Conservation (phyloP, 768 basidiomycete species). For the Pleurotus citrinopileatus region DNA sequence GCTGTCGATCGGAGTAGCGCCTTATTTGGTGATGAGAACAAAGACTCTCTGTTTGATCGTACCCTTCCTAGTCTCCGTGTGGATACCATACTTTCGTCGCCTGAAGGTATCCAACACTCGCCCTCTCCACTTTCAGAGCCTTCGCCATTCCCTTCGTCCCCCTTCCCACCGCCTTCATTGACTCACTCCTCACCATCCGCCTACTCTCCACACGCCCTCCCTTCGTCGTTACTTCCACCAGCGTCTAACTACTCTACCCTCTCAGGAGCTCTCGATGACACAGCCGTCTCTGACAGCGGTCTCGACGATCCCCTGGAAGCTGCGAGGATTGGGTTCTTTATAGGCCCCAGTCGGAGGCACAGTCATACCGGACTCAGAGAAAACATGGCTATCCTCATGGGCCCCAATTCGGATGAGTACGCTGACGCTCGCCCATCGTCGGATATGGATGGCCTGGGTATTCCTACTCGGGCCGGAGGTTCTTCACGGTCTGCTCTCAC, state of each 20-base stretch:
- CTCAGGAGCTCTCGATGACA: conserved; percentile 4
- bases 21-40: conserved; percentile 6
- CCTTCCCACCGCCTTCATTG: not conserved
- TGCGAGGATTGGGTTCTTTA: not conserved
- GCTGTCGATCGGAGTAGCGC: conserved; percentile 4
- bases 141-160: conserved; percentile 1
- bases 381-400: not conserved
- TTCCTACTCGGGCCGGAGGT: not conserved
- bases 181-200: conserved; percentile 7
- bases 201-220: conserved; percentile 2
- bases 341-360: not conserved
- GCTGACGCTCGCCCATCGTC: not conserved
- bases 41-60: conserved; percentile 2
- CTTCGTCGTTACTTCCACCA: not conserved
- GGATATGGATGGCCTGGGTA: not conserved
- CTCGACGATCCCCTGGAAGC: not conserved
- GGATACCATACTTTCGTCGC: conserved; percentile 8
- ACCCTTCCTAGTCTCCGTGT: conserved; percentile 4
- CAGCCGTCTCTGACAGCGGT: not conserved
- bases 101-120: conserved; percentile 3
- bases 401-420: not conserved
- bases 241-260: conserved; percentile 3
- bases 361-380: conserved; percentile 6
- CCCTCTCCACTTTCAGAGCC: conserved; percentile 7
- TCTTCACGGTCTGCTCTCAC: not conserved